phyloP scores from a whole-genome alignment of 2,329 filamentous ascomycete species.

The Aureobasidium sp. region DNA sequence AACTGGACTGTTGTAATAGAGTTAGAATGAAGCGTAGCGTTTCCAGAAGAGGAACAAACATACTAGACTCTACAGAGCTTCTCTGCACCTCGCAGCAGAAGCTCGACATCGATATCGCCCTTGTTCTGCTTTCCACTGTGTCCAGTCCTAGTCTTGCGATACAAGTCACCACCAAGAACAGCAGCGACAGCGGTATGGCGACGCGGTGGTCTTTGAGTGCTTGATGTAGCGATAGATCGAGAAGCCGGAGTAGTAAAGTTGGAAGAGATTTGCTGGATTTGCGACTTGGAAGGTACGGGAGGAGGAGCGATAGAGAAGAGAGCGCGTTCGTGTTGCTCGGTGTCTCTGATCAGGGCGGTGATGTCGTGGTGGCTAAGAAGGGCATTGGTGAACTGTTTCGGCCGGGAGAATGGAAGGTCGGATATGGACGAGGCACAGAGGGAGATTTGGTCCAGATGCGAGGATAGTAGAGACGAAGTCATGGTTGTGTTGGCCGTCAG shows the following conservation, averaged over 20 bases:
- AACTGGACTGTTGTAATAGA: slow-evolving; percentile 60
- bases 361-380: slow-evolving; percentile 92
- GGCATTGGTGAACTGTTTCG: slow-evolving; percentile 97
- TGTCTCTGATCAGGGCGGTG: slow-evolving; percentile 93
- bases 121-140: slow-evolving; percentile 43
- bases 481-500: slow-evolving; percentile 6
- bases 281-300: slow-evolving; percentile 50
- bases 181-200: slow-evolving; percentile 89
- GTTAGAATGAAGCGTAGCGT: not conserved
- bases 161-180: slow-evolving; percentile 87
- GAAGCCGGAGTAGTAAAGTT: slow-evolving; percentile 43
- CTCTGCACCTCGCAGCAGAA: slow-evolving; percentile 87
- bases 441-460: slow-evolving; percentile 57
- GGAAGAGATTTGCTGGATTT: slow-evolving; percentile 22
- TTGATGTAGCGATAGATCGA: slow-evolving; percentile 40
- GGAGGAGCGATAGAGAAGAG: slow-evolving; percentile 92
- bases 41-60: slow-evolving; percentile 31
- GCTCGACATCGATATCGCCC: slow-evolving; percentile 86
- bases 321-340: slow-evolving; percentile 92
- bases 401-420: slow-evolving; percentile 73
- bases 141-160: slow-evolving; percentile 76
- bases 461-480: slow-evolving; percentile 44
- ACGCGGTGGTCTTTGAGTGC: slow-evolving; percentile 57
- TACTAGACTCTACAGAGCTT: slow-evolving; percentile 90
- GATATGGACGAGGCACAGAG: slow-evolving; percentile 54